Evolutionary conservation across 768 basidiomycete genomes (phyloP).

Genomic region (Russula compacta): DNA sequence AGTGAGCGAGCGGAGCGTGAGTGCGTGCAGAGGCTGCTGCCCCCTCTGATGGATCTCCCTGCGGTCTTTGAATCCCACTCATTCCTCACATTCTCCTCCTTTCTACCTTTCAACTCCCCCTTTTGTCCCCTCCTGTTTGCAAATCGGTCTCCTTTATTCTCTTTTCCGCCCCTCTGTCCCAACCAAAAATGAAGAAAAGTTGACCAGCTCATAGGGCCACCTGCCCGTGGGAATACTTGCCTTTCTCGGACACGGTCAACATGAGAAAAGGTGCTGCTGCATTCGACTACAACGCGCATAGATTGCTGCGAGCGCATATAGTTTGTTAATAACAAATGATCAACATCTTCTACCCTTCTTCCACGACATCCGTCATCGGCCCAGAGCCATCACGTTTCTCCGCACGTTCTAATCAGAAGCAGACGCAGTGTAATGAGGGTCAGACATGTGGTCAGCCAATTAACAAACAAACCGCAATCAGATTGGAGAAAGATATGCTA

Average conservation of each 20-base stretch:
- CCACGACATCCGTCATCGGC: neutral
- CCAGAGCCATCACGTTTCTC: neutral
- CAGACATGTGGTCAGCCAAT: neutral
- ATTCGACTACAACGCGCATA: neutral
- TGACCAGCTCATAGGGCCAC: neutral
- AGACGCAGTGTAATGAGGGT: neutral
- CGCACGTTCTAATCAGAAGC: neutral
- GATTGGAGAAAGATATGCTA: too few species aligned
- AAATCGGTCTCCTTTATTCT: neutral
- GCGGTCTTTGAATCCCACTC: slow-evolving; percentile 2
- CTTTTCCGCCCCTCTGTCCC: neutral
- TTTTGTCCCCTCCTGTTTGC: neutral
- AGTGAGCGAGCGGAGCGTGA: too few species aligned
- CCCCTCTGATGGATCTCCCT: too few species aligned
- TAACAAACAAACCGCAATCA: too few species aligned
- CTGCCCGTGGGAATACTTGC: slow-evolving; percentile 2
- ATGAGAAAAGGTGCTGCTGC: neutral
- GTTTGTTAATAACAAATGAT: neutral
- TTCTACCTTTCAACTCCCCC: neutral
- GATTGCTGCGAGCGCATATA: neutral
- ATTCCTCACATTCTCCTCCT: neutral
- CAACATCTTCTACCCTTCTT: neutral
- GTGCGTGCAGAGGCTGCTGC: too few species aligned
- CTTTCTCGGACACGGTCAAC: slow-evolving; percentile 8
- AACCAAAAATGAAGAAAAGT: neutral